phyloP scores from a whole-genome alignment of 2,329 filamentous ascomycete species.

The Pseudogymnoascus sp. region DNA sequence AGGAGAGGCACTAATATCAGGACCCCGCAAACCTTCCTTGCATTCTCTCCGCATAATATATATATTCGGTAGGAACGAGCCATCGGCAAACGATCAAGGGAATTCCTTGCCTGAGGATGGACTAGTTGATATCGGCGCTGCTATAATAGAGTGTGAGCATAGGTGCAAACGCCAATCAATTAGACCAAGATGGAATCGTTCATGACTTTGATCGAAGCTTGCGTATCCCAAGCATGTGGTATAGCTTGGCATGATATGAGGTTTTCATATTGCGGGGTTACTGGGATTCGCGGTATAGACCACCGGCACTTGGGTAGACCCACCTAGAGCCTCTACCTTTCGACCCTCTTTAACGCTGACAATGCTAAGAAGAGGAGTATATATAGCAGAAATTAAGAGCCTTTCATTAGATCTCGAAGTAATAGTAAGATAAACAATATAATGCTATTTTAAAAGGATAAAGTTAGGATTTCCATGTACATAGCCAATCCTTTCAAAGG shows the following conservation, averaged over 20 bases:
- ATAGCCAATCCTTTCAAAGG: no score
- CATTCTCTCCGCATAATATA: background rate
- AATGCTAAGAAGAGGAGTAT: no score
- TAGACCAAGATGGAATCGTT: background rate
- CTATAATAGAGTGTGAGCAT: background rate
- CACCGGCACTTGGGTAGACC: conserved; percentile 21
- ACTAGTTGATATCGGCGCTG: background rate
- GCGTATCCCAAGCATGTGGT: background rate
- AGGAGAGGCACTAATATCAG: background rate
- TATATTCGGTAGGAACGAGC: background rate
- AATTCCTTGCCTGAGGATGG: background rate
- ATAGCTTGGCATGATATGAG: no score
- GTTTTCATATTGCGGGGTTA: background rate
- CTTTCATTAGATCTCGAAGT: no score
- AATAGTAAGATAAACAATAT: no score
- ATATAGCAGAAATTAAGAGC: no score
- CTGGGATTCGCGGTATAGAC: background rate
- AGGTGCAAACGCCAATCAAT: background rate
- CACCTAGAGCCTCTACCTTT: conserved; percentile 31
- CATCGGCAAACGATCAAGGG: background rate
- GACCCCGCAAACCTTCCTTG: background rate
- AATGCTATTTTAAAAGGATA: no score
- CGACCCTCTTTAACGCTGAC: no score
- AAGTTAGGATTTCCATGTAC: no score
- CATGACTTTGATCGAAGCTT: background rate